Evolutionary conservation across 2,329 filamentous ascomycete species (phyloP), one percentile per base, ranked within the genome.

Genomic region (Byssoonygena ceratinophila): DNA sequence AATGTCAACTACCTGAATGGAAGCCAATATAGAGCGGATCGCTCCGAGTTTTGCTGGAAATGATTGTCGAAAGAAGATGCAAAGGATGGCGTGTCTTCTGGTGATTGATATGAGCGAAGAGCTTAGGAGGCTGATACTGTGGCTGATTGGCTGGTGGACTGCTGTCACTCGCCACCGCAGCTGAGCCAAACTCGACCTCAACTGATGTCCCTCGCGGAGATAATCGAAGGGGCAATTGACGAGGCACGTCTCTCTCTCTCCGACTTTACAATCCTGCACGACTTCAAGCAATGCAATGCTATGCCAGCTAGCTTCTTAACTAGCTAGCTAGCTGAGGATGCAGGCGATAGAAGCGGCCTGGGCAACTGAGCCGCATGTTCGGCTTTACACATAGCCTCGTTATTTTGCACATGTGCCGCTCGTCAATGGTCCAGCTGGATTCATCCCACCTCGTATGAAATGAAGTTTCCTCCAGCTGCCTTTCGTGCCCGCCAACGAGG

Each of bases 61-160:
- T 16, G 16, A 37, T 37, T 18, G 11, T 5, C 11, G 3, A 5
- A 34, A 34, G 14, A 3, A 34, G 34, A 37, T 18, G 34, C n/a
- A 18, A 40, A 45, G 12, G 14, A 12, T 16, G 23, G 32, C 16
- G 23, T 12, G n/a, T n/a, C n/a, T n/a, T n/a, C n/a, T n/a, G n/a
- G n/a, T n/a, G n/a, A n/a, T n/a, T n/a, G n/a, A n/a, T n/a, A n/a
- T n/a, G n/a, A n/a, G n/a, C n/a, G n/a, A n/a, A n/a, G n/a, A n/a
- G n/a, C n/a, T n/a, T n/a, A n/a, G n/a, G n/a, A n/a, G n/a, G n/a
- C n/a, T n/a, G 31, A 47, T 36, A 36, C 29, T 49, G 36, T 32
- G 12, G 34, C n/a, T 49, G 46, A 49, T 49, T 49, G 46, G 46
- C 25, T 47, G 45, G 11, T 5, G 46, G 29, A 4, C 46, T 48